A percentile compares a stretch with the other conserved stretches of the same genome.
These are phyloP conservation scores for Boletus vinaceobasis DNA, from an alignment of 768 basidiomycete genomes.

Conservation along the genomic window DNA sequence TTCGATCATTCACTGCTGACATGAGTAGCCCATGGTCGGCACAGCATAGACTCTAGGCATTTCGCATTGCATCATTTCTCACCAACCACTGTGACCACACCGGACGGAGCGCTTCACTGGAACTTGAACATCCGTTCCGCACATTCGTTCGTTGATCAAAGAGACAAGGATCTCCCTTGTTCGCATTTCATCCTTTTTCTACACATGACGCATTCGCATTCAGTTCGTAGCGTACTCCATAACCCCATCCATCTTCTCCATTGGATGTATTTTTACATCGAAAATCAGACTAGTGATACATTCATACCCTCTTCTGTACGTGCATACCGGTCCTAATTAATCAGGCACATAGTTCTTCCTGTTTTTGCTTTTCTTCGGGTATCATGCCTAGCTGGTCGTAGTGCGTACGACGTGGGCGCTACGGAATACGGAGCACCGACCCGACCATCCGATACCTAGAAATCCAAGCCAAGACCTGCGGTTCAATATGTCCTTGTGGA, in stretches of 20 bases:
- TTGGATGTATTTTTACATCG: conserved; percentile 23
- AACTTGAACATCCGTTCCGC: conserved; percentile 24
- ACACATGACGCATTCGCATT: conserved; percentile 16
- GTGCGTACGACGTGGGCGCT: background rate
- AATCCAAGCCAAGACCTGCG: background rate
- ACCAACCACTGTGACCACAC: conserved; percentile 12
- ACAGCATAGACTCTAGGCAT: conserved; percentile 24
- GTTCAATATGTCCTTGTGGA: background rate
- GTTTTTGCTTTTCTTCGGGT: background rate
- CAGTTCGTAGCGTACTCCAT: conserved; percentile 12
- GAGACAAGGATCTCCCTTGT: conserved; percentile 12
- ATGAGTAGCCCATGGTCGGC: conserved; percentile 11
- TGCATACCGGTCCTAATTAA: conserved; percentile 15
- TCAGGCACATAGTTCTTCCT: conserved; percentile 4
- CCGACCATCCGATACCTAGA: background rate
- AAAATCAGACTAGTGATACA: conserved; percentile 13
- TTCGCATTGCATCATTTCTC: conserved; percentile 22
- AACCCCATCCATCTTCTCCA: background rate
- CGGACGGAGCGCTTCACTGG: conserved; percentile 25
- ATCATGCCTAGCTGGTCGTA: background rate
- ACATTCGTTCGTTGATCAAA: conserved; percentile 17
- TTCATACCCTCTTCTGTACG: conserved; percentile 10
- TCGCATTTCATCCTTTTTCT: background rate
- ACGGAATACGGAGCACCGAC: background rate
- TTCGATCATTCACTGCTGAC: conserved; percentile 13